These are phyloP conservation scores for Pichia deserticola DNA, from an alignment of 805 yeast species.

Conservation along the genomic window DNA sequence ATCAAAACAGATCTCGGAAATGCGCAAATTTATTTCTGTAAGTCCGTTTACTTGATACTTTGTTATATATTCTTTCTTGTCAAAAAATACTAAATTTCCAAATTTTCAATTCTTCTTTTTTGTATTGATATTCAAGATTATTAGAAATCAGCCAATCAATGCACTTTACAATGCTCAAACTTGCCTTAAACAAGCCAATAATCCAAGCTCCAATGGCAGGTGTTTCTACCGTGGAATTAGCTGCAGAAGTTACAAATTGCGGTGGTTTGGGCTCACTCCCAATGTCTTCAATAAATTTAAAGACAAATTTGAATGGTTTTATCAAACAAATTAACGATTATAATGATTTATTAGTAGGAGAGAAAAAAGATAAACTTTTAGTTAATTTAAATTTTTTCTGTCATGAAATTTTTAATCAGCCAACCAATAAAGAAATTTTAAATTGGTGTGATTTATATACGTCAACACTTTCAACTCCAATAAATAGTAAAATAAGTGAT, in stretches of 20 bases:
- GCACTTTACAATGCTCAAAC: too few relatives aligned
- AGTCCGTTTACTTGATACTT: too few relatives aligned
- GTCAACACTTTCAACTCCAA: too few relatives aligned
- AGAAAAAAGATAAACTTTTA: not conserved
- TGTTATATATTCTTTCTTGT: too few relatives aligned
- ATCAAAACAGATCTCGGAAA: too few relatives aligned
- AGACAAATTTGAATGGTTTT: not conserved
- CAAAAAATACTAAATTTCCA: too few relatives aligned
- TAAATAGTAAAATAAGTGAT: not conserved
- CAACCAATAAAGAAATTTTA: not conserved
- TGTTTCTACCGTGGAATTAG: not conserved
- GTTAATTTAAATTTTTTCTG: not conserved
- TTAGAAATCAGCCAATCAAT: too few relatives aligned
- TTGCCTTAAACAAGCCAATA: not conserved
- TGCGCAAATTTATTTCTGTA: too few relatives aligned
- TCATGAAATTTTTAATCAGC: not conserved
- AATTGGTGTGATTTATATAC: not conserved
- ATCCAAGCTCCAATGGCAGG: slow-evolving; percentile 1
- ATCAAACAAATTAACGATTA: not conserved
- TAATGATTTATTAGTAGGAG: not conserved
- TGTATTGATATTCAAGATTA: too few relatives aligned
- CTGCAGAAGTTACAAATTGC: not conserved
- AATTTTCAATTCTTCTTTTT: too few relatives aligned
- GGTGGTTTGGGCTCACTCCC: not conserved
- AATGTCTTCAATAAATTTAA: not conserved